These are phyloP conservation scores for Lotus japonicus DNA, from an alignment of 306 rosid genomes.

Conservation along the genomic window DNA sequence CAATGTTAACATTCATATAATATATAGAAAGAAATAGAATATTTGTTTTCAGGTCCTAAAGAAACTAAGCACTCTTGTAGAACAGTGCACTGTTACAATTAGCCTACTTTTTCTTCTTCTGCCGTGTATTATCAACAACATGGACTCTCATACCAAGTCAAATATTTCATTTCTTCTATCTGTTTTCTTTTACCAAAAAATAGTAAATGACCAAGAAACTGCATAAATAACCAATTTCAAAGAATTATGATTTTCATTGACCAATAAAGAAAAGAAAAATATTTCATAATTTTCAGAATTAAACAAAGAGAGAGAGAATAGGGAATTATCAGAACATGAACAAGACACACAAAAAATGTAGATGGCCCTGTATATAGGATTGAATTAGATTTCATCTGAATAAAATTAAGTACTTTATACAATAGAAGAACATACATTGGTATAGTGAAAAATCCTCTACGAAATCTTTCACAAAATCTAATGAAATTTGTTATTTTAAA, in stretches of 20 bases:
- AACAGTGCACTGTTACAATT: background rate
- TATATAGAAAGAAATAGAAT: conserved; percentile 9
- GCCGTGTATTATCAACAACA: conserved; percentile 21
- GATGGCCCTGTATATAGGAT: background rate
- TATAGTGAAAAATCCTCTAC: background rate
- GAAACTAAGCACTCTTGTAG: background rate
- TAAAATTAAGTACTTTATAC: background rate
- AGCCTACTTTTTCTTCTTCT: conserved; percentile 8
- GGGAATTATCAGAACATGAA: background rate
- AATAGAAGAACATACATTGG: background rate
- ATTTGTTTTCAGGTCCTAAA: background rate
- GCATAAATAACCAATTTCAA: conserved; percentile 14
- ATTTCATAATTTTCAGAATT: conserved; percentile 5
- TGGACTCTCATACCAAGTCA: conserved; percentile 27
- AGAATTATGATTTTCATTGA: conserved; percentile 6
- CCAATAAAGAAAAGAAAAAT: background rate
- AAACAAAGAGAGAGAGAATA: background rate
- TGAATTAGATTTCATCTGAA: background rate
- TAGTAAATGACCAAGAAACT: conserved; percentile 18
- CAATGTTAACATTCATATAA: conserved; percentile 13
- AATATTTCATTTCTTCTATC: background rate
- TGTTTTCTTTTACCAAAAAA: background rate
- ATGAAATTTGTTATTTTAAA: too few species aligned
- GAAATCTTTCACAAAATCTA: background rate
- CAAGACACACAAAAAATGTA: background rate